Base-by-base conservation (phyloP, 768 basidiomycete species). In the Suillus spraguei region DNA sequence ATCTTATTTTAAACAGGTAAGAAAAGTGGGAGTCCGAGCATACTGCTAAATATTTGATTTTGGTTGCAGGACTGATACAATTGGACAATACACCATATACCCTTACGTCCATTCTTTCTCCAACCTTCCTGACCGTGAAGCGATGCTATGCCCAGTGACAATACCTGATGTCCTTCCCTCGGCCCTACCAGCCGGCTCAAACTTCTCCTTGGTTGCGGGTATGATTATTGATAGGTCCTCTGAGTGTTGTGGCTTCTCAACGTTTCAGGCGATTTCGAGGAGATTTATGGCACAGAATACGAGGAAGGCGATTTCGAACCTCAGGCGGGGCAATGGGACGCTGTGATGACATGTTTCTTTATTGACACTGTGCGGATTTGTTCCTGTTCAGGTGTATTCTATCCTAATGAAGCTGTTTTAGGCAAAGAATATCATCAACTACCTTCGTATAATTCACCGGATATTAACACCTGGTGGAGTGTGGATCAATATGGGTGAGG, bases 41-140 rank as follows among this genome's bases (percentile, higher is more conserved):
- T 38, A 11, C 16, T 17, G 20, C 20, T 7, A 32, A 60, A 35
- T 20, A 17, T 28, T 41, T 54, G 44, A 56, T 52, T 20, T n/a
- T 50, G 22, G 8, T 39, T 38, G 20, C 70, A 82, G 93, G 66
- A 94, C 92, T 3, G 78, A 85, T n/a, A 74, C 80, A 60, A 79
- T 89, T n/a, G 78, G 85, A 66, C 79, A 89, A 65, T 83, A 94
- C 78, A 86, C 85, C 0, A 85, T 98, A 65, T 91, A 93, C 74
- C 96, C 95, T 6, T 97, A 92, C 75, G 81, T 97, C 9, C 96
- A 98, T 74, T 90, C 94, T 2, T 95, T 97, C 75, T 97, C 95
- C 16, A 98, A 98, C 67, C 78, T 88, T 28, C 83, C 81, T 0
- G 80, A 83, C 36, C 80, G 82, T 17, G 68, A 79, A 22, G 82